These are phyloP conservation scores for Botryotinia globosa DNA, from an alignment of 2,329 filamentous ascomycete species.

Conservation along the genomic window DNA sequence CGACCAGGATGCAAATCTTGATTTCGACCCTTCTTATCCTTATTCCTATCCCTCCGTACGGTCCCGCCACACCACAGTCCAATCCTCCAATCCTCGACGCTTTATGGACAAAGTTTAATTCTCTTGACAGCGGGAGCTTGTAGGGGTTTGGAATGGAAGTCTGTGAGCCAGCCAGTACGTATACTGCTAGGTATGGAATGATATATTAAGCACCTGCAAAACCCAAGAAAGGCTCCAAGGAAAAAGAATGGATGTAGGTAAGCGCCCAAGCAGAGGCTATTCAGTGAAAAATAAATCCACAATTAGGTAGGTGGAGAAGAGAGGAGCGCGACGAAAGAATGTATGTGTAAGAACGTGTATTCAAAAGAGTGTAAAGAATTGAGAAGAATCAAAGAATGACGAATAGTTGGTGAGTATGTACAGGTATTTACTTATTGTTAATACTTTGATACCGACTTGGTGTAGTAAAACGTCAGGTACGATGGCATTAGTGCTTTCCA, in stretches of 20 bases:
- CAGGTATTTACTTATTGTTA: neutral
- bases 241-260: neutral
- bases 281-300: neutral
- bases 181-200: neutral
- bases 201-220: neutral
- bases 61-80: neutral
- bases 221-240: neutral
- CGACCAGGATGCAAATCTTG: slow-evolving; percentile 6
- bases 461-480: neutral
- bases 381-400: neutral
- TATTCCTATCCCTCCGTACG: neutral
- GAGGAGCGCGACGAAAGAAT: neutral
- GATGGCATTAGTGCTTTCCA: neutral
- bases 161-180: neutral
- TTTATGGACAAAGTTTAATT: neutral
- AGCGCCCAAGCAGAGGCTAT: neutral
- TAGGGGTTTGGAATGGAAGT: neutral
- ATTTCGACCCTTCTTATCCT: neutral
- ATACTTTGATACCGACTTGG: neutral
- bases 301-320: neutral
- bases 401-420: neutral
- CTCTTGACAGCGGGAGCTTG: neutral
- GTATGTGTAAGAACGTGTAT: neutral
- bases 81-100: neutral
- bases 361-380: neutral